Evolutionary conservation across 768 basidiomycete species (phyloP).

Genomic region (Agaricus sinodeliciosus): DNA sequence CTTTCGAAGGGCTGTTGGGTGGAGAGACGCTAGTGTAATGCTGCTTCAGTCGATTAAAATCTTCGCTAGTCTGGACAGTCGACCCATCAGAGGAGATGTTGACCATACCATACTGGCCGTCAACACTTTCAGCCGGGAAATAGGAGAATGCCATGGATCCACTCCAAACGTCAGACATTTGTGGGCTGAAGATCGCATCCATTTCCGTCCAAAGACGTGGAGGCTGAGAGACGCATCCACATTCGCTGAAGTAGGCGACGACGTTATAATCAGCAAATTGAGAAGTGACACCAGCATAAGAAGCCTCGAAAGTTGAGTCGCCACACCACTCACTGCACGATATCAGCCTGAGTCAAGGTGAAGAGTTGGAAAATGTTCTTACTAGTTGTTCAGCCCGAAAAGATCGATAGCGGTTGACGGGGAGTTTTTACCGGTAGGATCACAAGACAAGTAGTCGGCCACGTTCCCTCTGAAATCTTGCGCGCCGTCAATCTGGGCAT

Average conservation of each 20-base stretch:
- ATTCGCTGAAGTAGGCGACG: slow-evolving; percentile 88
- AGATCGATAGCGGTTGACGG: slow-evolving; percentile 69
- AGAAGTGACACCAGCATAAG: slow-evolving; percentile 49
- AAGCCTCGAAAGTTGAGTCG: slow-evolving; percentile 43
- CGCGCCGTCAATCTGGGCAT: slow-evolving; percentile 77
- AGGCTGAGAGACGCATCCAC: slow-evolving; percentile 56
- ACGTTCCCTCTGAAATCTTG: slow-evolving; percentile 55
- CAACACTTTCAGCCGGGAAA: slow-evolving; percentile 71
- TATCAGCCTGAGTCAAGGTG: neutral
- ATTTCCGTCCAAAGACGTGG: slow-evolving; percentile 81
- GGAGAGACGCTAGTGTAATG: slow-evolving; percentile 54
- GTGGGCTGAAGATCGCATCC: slow-evolving; percentile 57
- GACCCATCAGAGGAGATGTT: slow-evolving; percentile 59
- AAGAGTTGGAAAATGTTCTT: slow-evolving; percentile 18
- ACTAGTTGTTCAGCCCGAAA: slow-evolving; percentile 87
- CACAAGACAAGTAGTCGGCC: slow-evolving; percentile 79
- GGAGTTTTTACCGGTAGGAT: slow-evolving; percentile 44
- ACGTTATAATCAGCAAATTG: slow-evolving; percentile 65
- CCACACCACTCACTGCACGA: slow-evolving; percentile 76
- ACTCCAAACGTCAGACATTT: slow-evolving; percentile 78
- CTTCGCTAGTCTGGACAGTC: slow-evolving; percentile 60
- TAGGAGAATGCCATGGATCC: slow-evolving; percentile 89
- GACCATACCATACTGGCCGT: slow-evolving; percentile 82
- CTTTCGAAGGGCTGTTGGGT: slow-evolving; percentile 52
- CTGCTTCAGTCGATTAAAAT: slow-evolving; percentile 59